Base-by-base conservation (phyloP, 768 basidiomycete species). In the Leccinum arenicola region DNA sequence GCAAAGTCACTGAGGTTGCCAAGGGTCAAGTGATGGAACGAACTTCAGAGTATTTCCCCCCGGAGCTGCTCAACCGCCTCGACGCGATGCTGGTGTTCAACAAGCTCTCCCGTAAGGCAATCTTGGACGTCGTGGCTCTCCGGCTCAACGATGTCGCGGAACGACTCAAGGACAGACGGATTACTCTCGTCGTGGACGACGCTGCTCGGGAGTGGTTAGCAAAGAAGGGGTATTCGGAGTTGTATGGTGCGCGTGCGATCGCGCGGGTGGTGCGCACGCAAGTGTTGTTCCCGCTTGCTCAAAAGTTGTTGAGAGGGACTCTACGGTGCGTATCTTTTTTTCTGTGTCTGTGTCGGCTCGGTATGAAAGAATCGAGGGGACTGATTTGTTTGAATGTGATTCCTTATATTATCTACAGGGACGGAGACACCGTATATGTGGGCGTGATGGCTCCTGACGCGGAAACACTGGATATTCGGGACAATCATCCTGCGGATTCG, bases 61-160 rank as follows among this genome's bases (percentile, higher is more conserved):
- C 94, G 0, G 94, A 97, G 72, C 80, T 96, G 3, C 81, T 95
- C 56, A 95, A 95, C 69, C 87, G 94, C 8, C 82, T 96, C 36
- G 93, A 96, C 68, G 84, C 89, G 1, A 89, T 91, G 74, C 77
- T 90, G 15, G 87, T 96, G 9, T 96, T 97, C 79, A 95, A 95
- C 79, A 95, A 93, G 68, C 84, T 97, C 17, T 86, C 89, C 2
- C 81, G 79, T 25, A 70, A 75, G 23, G 87, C 89, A 4, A 89
- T 95, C 55, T 74, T 91, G n/a, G 76, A 96, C 54, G 85, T 27
- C 27, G 27, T 27, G 27, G 27, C 27, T 27, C 27, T 27, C 27
- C 27, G 27, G 7, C 27, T 27, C 27, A 8, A 27, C 0, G 27
- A 27, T 7, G 27, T 95, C 0, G 82, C 86, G 14, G 75, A 79